Percentiles rank a stretch among this genome's conserved stretches.
Evolutionary conservation across 2,329 filamentous ascomycete genomes (phyloP).

Genomic region (Stagonosporopsis cucurbitacearum): DNA sequence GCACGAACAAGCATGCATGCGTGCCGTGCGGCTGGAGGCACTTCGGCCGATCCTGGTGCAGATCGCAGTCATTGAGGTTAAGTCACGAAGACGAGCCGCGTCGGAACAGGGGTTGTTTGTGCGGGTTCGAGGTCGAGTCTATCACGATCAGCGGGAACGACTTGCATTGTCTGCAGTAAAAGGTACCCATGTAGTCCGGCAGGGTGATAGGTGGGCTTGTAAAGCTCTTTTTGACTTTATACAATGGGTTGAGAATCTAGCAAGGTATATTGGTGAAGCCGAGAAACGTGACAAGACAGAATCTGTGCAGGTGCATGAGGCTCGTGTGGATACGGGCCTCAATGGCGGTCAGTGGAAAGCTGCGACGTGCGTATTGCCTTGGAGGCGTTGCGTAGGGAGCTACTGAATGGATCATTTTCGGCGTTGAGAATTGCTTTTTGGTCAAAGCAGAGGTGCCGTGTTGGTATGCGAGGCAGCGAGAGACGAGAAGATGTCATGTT

Average conservation of each 20-base stretch:
- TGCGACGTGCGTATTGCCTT: neutral
- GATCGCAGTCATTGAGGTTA: slow-evolving; percentile 5
- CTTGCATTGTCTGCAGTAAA: neutral
- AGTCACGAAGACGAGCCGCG: slow-evolving; percentile 1
- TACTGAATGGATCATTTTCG: neutral
- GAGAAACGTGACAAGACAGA: neutral
- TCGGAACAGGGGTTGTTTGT: neutral
- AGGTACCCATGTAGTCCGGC: neutral
- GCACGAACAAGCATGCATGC: neutral
- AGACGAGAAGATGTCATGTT: neutral
- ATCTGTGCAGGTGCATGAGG: neutral
- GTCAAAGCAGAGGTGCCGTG: neutral
- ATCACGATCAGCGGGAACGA: neutral
- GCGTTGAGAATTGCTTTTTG: slow-evolving; percentile 6
- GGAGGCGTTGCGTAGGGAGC: neutral
- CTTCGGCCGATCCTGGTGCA: slow-evolving; percentile 3
- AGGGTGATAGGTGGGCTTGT: neutral
- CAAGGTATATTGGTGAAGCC: neutral
- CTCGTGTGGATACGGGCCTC: neutral
- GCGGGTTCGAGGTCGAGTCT: neutral
- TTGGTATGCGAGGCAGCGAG: neutral
- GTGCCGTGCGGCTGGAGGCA: neutral
- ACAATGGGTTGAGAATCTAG: too few species aligned
- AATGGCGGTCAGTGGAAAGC: neutral
- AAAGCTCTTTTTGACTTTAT: neutral